A percentile compares a stretch with the other conserved stretches of the same genome.
Evolutionary conservation across 78 protist genomes (phyloP).

Genomic region (Monocercomonoides exilis): DNA sequence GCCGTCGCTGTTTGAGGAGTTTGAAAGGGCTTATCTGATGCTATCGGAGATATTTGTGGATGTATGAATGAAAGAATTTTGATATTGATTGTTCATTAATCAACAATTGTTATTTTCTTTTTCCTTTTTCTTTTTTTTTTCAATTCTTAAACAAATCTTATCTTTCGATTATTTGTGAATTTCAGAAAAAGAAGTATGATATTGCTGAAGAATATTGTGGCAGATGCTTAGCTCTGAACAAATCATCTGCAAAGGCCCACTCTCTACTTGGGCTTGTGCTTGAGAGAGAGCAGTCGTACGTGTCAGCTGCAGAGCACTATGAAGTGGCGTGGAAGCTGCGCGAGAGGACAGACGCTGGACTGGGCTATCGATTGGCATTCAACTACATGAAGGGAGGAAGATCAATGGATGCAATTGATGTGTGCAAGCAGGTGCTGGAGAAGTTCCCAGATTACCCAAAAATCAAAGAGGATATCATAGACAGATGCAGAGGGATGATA

Average conservation of each 20-base stretch:
- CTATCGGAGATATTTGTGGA: constrained; percentile 11
- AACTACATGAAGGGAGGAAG: constrained; percentile 27
- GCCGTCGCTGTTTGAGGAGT: constrained; percentile 11
- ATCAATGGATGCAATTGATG: constrained; percentile 14
- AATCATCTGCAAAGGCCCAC: neutral
- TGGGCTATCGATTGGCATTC: constrained; percentile 27
- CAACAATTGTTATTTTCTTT: neutral
- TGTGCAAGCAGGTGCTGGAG: constrained; percentile 1
- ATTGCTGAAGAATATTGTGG: constrained; percentile 6
- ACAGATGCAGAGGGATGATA: neutral
- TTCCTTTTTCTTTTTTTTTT: neutral
- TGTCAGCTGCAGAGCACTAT: constrained; percentile 15
- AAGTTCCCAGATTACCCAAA: constrained; percentile 11
- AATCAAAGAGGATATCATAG: constrained; percentile 12
- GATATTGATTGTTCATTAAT: neutral
- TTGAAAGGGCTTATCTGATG: constrained; percentile 17
- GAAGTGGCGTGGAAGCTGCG: constrained; percentile 16
- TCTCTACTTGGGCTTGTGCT: constrained; percentile 12
- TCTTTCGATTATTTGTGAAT: too few relatives aligned
- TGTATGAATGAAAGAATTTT: neutral
- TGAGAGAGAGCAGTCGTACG: constrained; percentile 24
- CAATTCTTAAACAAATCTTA: too few relatives aligned
- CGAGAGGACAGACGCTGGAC: neutral
- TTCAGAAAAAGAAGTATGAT: constrained; percentile 20
- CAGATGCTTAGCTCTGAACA: neutral